Base-by-base conservation (phyloP, 805 yeast genomes). In the Maudiozyma barnettii region DNA sequence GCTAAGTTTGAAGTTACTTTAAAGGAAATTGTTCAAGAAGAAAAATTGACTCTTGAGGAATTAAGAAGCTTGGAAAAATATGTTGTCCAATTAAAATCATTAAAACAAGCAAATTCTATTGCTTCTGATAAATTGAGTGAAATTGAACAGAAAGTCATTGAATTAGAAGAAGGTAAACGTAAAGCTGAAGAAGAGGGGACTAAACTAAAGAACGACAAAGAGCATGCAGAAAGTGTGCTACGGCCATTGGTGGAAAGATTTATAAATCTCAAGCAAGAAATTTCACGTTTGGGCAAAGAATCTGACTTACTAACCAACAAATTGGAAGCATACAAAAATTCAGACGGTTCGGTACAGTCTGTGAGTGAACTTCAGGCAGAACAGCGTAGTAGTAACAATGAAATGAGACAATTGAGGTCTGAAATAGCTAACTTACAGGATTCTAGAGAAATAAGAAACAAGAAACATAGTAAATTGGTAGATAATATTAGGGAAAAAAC, bases 1-100 rank as follows among this genome's bases (percentile, higher is more conserved):
- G 63, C 63, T 1, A 55, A 57, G 2, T 58, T 62, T 37, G 66
- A 70, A 22, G 56, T 62, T 3, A 57, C 68, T 18, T 52, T 70
- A 3, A 59, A 60, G 18, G 63, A 60, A 1, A 62, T 69, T 6
- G 63, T 73, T 1, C 49, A 55, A 1, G 64, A 59, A 14, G 63
- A 65, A 3, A 68, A 69, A 33, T 53, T 56, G 14, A 64, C 63
- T 47, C 39, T 69, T 13, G 56, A 54, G 37, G 48, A 41, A 13
- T 46, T 59, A 35, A 48, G 60, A 43, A 21, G 41, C 1, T 44
- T 61, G 41, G 63, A 61, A 41, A 54, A 53, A 43, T 60, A 60
- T 44, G 51, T 64, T 2, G 40, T 54, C 12, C 35, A 52, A 3
- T 36, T 55, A 9, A 51, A 47, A 23, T 43, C 47, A 2, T 23